Evolutionary conservation across 176 grass and related monocot genomes (phyloP), one percentile per base, ranked within the genome.

Genomic region (Coix lacrymajobi): DNA sequence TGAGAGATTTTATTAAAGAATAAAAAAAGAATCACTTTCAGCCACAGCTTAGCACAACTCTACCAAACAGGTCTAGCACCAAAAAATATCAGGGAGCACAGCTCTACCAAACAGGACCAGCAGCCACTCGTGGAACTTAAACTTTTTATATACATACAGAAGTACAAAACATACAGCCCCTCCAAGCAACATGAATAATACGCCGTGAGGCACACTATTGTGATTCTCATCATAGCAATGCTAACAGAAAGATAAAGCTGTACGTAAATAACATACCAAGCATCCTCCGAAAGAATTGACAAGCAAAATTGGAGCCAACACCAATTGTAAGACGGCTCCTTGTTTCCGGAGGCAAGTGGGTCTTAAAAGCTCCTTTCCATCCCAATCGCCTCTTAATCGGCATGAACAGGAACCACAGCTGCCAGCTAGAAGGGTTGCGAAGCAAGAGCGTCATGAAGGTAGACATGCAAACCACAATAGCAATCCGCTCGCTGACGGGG

Each of bases 331-430:
- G 73, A 38, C 88, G 84, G 46, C 84, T 79, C 79, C 88, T 86
- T 66, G 88, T 90, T 51, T 90, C 73, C 24, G 73, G 13, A 49
- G 88, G 84, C 49, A 90, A 74, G 63, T 90, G 88, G 17, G 88
- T 81, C 72, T 83, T 86, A 20, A 86, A 90, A 73, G 75, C 73
- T 51, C 91, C 91, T 83, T 60, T 92, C 91, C 91, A 92, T 30
- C 91, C 91, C 81, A 90, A 33, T 67, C 87, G 71, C 31, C 80
- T 52, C 58, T 92, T 89, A 51, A 92, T 92, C 11, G 91, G 87
- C 85, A 89, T 87, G 62, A 83, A 44, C 43, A 92, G 24, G 64
- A 92, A 87, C 8, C 81, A 63, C 22, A 92, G 67, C 72, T 90
- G 83, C 84, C 84, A 83, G 52, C 79, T 84, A 39, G 91, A 90